Percentiles rank a stretch among this genome's conserved stretches.
phyloP scores from a whole-genome alignment of 1,284 basidiomycete species.

The Irpex sp. region DNA sequence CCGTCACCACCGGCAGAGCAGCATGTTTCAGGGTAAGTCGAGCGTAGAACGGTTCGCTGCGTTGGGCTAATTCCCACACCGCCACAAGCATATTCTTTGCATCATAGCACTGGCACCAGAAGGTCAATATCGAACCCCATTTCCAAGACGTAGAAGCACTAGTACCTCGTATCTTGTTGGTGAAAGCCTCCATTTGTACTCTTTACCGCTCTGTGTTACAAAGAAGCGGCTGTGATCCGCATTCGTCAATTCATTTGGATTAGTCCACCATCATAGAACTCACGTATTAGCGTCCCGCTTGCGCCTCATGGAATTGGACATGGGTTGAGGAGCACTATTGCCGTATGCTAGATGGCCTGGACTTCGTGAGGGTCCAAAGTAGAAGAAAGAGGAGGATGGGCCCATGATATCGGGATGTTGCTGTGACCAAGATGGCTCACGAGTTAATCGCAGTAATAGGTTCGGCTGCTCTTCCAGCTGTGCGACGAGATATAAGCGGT shows the following conservation, averaged over 20 bases:
- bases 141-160: background rate
- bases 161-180: slow-evolving; percentile 62
- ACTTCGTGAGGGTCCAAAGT: slow-evolving; percentile 59
- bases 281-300: slow-evolving; percentile 60
- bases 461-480: slow-evolving; percentile 56
- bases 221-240: slow-evolving; percentile 48
- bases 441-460: slow-evolving; percentile 54
- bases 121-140: background rate
- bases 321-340: slow-evolving; percentile 51
- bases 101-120: slow-evolving; percentile 48
- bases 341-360: slow-evolving; percentile 68
- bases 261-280: slow-evolving; percentile 25
- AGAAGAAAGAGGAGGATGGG: slow-evolving; percentile 65
- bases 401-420: slow-evolving; percentile 67
- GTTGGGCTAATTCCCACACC: slow-evolving; percentile 56
- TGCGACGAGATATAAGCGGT: background rate
- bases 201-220: slow-evolving; percentile 57
- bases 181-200: slow-evolving; percentile 67
- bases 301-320: slow-evolving; percentile 48
- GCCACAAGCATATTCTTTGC: slow-evolving; percentile 50
- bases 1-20: slow-evolving; percentile 61
- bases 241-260: background rate
- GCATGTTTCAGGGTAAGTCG: slow-evolving; percentile 52
- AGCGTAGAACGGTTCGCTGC: slow-evolving; percentile 54
- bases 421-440: slow-evolving; percentile 61